Evolutionary conservation across 2,329 filamentous ascomycete species (phyloP), one percentile per base, ranked within the genome.

Genomic region (Kalaharituber pfeilii): DNA sequence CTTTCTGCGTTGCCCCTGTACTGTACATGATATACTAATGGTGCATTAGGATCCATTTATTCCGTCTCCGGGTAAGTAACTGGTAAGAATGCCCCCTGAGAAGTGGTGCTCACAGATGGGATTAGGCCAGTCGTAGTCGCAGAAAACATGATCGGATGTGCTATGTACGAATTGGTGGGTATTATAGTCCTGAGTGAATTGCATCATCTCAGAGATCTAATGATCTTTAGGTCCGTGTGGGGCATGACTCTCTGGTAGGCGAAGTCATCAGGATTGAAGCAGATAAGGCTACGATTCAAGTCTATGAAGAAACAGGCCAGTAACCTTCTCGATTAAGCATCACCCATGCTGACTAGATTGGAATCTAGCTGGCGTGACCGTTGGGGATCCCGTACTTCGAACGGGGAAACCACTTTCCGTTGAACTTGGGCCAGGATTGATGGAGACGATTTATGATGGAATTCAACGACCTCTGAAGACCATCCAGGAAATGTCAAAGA

Each of bases 401-500:
- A 95, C 89, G 55, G 86, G 87, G 70, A 95, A 96, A 77, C 91
- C 91, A 60, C 75, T 98, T 54, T 95, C 91, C 56, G 91, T 98
- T 71, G 91, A 98, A 71, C 82, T 98, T 49, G 91, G 91, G 51
- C 91, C 91, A 60, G 91, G 91, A 68, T 75, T 98, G 69, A 86
- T 98, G 78, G 89, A 96, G 73, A 95, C 91, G 63, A 98, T 98
- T 70, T 98, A 96, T 76, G 91, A 98, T 69, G 91, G 91, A 73
- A 98, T 98, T 66, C 91, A 98, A 71, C 82, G 91, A 67, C 91
- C 91, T 51, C 81, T 98, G 64, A 82, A 82, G 71, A 81, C 79
- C 62, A 98, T 98, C 66, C 75, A 86, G 63, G 73, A 82, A 39
- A 71, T 77, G 50, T 80, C 87, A 52, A 74, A 86, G 66, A 87